Percentiles rank a stretch among this genome's conserved stretches.
These are phyloP conservation scores for Microglena sp. DNA, from an alignment of 139 green algal species.

Conservation along the genomic window DNA sequence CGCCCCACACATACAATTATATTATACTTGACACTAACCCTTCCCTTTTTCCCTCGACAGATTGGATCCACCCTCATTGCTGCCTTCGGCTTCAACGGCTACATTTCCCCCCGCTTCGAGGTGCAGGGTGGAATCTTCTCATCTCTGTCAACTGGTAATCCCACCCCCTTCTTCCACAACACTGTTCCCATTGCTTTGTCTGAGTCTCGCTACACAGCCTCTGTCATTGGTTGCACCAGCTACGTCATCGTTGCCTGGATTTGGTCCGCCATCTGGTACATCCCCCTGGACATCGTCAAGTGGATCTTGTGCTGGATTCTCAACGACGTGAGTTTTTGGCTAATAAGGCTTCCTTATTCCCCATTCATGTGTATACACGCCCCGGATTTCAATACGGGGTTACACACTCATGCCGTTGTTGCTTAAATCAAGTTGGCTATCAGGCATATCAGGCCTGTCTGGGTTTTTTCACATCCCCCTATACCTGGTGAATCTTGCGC, in stretches of 20 bases:
- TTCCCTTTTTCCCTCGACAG: slow-evolving; percentile 18
- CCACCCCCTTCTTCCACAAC: slow-evolving; percentile 33
- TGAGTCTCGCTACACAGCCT: slow-evolving; percentile 48
- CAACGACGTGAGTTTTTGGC: slow-evolving; percentile 67
- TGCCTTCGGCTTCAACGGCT: slow-evolving; percentile 64
- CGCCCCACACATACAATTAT: neutral
- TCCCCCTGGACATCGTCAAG: slow-evolving; percentile 65
- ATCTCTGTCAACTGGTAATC: slow-evolving; percentile 22
- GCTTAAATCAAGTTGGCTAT: slow-evolving; percentile 16
- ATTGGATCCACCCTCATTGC: slow-evolving; percentile 48
- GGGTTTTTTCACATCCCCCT: slow-evolving; percentile 3
- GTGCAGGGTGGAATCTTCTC: slow-evolving; percentile 48
- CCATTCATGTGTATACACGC: slow-evolving; percentile 5
- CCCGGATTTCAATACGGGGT: neutral
- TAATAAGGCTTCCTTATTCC: neutral
- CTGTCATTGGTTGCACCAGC: slow-evolving; percentile 57
- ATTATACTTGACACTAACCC: neutral
- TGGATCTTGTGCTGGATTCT: slow-evolving; percentile 57
- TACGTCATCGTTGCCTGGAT: slow-evolving; percentile 72
- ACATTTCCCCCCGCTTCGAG: slow-evolving; percentile 30
- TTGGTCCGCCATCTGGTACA: slow-evolving; percentile 68
- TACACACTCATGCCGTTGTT: slow-evolving; percentile 20
- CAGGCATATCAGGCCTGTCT: slow-evolving; percentile 4
- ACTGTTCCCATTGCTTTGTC: slow-evolving; percentile 43
- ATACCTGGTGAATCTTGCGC: neutral